phyloP scores from a whole-genome alignment of 2,329 filamentous ascomycete species.

The Periconia macrospinosa region DNA sequence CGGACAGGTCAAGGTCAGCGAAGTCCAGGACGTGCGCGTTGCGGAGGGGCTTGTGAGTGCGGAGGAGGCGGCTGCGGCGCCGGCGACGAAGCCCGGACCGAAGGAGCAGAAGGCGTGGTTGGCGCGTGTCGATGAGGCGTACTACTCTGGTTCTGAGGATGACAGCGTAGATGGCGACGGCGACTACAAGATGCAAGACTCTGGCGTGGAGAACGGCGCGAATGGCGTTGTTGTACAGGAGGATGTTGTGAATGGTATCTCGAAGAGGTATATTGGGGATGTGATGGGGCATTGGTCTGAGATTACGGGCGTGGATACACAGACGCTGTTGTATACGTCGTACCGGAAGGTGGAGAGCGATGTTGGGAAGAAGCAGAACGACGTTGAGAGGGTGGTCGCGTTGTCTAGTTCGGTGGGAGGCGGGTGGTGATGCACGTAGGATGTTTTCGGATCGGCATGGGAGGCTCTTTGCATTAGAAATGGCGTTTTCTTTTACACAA shows the following conservation, averaged over 20 bases:
- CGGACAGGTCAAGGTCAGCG: conserved; percentile 89
- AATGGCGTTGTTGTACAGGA: conserved; percentile 1
- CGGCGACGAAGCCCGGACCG: conserved; percentile 61
- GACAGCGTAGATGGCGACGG: conserved; percentile 42
- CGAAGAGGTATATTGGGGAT: conserved; percentile 65
- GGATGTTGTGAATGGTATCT: conserved; percentile 63
- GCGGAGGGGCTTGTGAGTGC: conserved; percentile 32
- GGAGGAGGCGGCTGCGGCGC: conserved; percentile 31
- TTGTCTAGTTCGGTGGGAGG: conserved; percentile 89
- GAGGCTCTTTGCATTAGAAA: conserved; percentile 7
- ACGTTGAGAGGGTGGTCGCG: conserved; percentile 82
- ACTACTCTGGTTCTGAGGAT: conserved; percentile 71
- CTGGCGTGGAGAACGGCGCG: conserved; percentile 3
- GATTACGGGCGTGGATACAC: conserved; percentile 69
- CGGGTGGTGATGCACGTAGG: conserved; percentile 67
- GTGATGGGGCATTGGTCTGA: conserved; percentile 76
- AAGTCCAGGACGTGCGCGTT: conserved; percentile 57
- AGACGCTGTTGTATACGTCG: conserved; percentile 78
- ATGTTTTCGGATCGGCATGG: background rate
- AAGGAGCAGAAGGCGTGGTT: conserved; percentile 78
- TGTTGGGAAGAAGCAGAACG: conserved; percentile 70
- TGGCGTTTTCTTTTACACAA: too few species aligned
- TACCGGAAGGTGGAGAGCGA: conserved; percentile 94
- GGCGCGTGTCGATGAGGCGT: conserved; percentile 65
- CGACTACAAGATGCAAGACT: conserved; percentile 35